Percentiles rank a stretch among this genome's conserved stretches.
phyloP scores from a whole-genome alignment of 768 basidiomycete species.

The Cystofilobasidium macerans region DNA sequence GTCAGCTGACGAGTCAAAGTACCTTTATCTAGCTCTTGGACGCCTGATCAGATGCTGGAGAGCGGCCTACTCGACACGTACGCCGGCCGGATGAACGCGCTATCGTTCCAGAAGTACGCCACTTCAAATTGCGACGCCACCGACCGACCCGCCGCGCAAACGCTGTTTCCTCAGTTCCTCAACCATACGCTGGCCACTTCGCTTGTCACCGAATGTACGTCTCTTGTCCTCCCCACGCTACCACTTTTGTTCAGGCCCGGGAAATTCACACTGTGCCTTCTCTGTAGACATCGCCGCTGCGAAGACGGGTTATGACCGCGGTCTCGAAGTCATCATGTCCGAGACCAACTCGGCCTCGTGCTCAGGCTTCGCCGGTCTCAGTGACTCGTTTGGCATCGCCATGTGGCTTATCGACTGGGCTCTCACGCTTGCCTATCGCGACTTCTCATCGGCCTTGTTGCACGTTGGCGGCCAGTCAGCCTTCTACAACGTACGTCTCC shows the following conservation, averaged over 20 bases:
- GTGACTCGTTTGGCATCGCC: constrained; percentile 31
- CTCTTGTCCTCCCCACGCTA: neutral
- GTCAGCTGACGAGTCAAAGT: no score
- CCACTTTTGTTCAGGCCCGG: neutral
- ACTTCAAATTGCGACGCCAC: neutral
- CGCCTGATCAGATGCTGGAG: neutral
- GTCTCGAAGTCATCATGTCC: constrained; percentile 49
- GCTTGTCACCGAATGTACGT: neutral
- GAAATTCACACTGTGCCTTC: neutral
- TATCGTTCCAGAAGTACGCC: neutral
- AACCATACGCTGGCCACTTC: neutral
- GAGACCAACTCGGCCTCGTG: constrained; percentile 54
- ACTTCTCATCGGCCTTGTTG: constrained; percentile 47
- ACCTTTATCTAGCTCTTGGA: constrained; percentile 8
- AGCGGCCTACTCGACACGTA: constrained; percentile 4
- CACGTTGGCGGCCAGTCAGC: constrained; percentile 45
- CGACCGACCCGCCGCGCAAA: neutral
- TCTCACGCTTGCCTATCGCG: constrained; percentile 49
- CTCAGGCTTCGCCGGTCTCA: constrained; percentile 46
- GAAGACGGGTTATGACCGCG: constrained; percentile 23
- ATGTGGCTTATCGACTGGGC: constrained; percentile 46
- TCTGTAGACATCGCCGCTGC: neutral
- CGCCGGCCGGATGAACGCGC: neutral
- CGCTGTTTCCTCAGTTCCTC: neutral
- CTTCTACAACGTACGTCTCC: constrained; percentile 46